These are phyloP conservation scores for Protea cynaroides DNA, from an alignment of 164 flowering plant genomes.

Conservation along the genomic window DNA sequence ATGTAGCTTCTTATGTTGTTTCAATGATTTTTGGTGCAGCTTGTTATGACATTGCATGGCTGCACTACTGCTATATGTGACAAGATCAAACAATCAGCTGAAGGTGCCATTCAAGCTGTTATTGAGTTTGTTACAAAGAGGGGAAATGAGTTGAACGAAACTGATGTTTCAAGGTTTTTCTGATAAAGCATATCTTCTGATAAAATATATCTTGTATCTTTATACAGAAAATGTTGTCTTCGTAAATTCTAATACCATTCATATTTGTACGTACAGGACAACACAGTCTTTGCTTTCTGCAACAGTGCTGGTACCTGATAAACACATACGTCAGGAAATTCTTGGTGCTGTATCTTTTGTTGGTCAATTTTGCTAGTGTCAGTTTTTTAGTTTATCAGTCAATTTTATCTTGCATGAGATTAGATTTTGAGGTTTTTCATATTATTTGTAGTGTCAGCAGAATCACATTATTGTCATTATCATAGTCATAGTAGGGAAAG, in stretches of 20 bases:
- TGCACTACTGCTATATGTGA: slow-evolving; percentile 82
- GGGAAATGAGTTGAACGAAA: slow-evolving; percentile 72
- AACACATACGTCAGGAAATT: slow-evolving; percentile 78
- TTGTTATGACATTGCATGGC: slow-evolving; percentile 64
- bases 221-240: not conserved
- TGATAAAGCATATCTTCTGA: not conserved
- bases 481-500: too few relatives aligned
- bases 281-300: slow-evolving; percentile 88
- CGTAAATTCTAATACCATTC: slow-evolving; percentile 1
- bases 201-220: not conserved
- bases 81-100: slow-evolving; percentile 85
- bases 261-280: slow-evolving; percentile 48
- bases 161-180: slow-evolving; percentile 69
- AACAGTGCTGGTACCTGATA: slow-evolving; percentile 62
- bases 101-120: slow-evolving; percentile 87
- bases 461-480: too few relatives aligned
- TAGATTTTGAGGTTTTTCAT: too few relatives aligned
- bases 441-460: too few relatives aligned
- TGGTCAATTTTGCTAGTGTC: not conserved
- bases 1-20: slow-evolving; percentile 1
- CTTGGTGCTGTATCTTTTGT: slow-evolving; percentile 86
- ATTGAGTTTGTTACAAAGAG: slow-evolving; percentile 74
- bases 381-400: not conserved
- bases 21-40: slow-evolving; percentile 39
- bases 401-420: not conserved